Evolutionary conservation across 768 basidiomycete species (phyloP).

Genomic region (Pleurotus platypus): DNA sequence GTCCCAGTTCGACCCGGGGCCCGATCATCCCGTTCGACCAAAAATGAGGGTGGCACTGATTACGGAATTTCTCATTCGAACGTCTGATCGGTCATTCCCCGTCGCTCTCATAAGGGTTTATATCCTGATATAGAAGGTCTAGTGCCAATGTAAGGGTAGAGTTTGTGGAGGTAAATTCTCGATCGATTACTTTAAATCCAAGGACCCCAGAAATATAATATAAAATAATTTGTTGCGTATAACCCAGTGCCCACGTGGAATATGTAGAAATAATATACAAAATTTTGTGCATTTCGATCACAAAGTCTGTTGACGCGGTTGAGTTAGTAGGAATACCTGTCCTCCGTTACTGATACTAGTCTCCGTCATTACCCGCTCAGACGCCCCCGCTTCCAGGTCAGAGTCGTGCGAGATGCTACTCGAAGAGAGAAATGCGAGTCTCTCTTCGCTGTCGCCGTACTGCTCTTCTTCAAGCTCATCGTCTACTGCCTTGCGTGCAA

Average conservation of each 20-base stretch:
- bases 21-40: conserved; percentile 3
- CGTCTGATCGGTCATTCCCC: conserved; percentile 7
- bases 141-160: conserved; percentile 1
- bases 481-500: conserved; percentile 66
- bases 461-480: conserved; percentile 41
- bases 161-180: background rate
- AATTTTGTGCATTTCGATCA: background rate
- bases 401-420: conserved; percentile 11
- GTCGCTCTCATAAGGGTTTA: background rate
- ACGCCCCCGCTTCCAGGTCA: conserved; percentile 18
- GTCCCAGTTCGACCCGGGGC: background rate
- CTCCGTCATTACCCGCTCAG: background rate
- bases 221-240: no score
- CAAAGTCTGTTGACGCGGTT: background rate
- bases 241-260: background rate
- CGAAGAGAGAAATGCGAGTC: conserved; percentile 47
- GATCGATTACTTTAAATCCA: background rate
- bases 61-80: conserved; percentile 7
- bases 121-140: background rate
- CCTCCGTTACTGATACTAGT: background rate
- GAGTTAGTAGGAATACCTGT: conserved; percentile 1
- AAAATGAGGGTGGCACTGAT: background rate
- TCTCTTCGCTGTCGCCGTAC: conserved; percentile 41
- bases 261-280: background rate
- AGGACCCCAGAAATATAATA: background rate